Evolutionary conservation across 116 monocot genomes (phyloP).

Genomic region (Trichopus zeylanicus): DNA sequence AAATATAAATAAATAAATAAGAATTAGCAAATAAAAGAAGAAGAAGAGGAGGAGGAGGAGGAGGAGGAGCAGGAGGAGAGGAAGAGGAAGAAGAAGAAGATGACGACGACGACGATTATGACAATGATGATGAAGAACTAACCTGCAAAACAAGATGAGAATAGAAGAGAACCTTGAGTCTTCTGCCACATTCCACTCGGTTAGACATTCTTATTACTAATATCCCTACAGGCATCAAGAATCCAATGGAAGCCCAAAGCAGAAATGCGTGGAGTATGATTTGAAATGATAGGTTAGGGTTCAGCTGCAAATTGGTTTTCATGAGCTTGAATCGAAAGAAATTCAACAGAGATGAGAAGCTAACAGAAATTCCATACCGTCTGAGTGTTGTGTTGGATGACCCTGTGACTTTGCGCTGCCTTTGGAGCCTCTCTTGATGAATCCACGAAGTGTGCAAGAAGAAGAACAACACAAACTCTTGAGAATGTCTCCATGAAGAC

Average conservation of each 20-base stretch:
- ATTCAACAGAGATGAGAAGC: not conserved
- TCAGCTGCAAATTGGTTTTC: conserved; percentile 30
- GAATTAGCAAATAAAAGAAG: too few species aligned
- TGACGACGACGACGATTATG: too few species aligned
- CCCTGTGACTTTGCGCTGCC: not conserved
- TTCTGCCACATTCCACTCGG: conserved; percentile 27
- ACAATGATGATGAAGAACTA: not conserved
- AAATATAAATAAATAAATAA: not conserved
- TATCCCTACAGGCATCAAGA: conserved; percentile 79
- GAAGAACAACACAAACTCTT: not conserved
- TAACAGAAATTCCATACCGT: too few species aligned
- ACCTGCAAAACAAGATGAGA: conserved; percentile 70
- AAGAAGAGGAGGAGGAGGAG: not conserved
- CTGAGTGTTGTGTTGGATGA: not conserved
- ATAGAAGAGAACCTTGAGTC: conserved; percentile 46
- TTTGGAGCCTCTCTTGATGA: not conserved
- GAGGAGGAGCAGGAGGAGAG: not conserved
- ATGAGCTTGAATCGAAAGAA: not conserved
- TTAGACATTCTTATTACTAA: conserved; percentile 52
- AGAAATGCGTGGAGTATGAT: conserved; percentile 70
- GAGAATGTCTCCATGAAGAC: too few species aligned
- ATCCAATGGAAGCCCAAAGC: conserved; percentile 74
- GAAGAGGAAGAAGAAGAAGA: not conserved
- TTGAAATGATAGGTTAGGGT: conserved; percentile 32
- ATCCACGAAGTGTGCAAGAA: not conserved